phyloP scores from a whole-genome alignment of 345 rosid genomes.

The Geranium brycei region DNA sequence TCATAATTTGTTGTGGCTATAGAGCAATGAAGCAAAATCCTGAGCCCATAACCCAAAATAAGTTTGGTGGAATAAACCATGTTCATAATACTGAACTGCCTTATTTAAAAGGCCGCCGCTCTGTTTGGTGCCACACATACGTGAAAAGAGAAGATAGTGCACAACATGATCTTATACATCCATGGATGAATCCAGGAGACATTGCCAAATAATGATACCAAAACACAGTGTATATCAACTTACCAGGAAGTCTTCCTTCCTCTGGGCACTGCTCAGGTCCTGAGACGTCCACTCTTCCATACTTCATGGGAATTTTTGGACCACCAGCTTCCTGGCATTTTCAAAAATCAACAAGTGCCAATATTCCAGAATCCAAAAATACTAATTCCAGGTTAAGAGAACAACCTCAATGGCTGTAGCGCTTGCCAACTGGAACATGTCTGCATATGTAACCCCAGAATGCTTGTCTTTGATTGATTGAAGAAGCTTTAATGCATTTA shows the following conservation, averaged over 20 bases:
- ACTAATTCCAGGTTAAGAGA: conserved; percentile 7
- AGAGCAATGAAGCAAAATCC: not conserved
- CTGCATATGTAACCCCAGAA: conserved; percentile 67
- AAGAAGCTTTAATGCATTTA: conserved; percentile 66
- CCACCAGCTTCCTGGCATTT: conserved; percentile 82
- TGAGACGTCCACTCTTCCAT: conserved; percentile 78
- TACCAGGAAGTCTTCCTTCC: conserved; percentile 98
- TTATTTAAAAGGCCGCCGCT: not conserved
- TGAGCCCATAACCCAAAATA: not conserved
- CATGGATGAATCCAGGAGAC: not conserved
- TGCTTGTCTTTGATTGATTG: conserved; percentile 75
- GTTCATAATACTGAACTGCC: not conserved
- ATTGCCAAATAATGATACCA: not conserved
- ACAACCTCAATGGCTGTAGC: conserved; percentile 88
- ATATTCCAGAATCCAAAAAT: conserved; percentile 3
- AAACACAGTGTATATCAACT: conserved; percentile 12
- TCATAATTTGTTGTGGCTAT: not conserved
- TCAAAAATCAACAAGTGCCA: conserved; percentile 10
- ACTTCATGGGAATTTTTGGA: conserved; percentile 80
- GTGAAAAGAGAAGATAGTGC: too few species aligned
- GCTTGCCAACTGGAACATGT: conserved; percentile 87
- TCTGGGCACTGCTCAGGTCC: conserved; percentile 78
- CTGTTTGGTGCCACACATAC: not conserved
- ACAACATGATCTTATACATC: not conserved
- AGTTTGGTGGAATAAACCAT: not conserved